phyloP scores from a whole-genome alignment of 2,329 filamentous ascomycete genomes.

The Dichotomopilus funicola region DNA sequence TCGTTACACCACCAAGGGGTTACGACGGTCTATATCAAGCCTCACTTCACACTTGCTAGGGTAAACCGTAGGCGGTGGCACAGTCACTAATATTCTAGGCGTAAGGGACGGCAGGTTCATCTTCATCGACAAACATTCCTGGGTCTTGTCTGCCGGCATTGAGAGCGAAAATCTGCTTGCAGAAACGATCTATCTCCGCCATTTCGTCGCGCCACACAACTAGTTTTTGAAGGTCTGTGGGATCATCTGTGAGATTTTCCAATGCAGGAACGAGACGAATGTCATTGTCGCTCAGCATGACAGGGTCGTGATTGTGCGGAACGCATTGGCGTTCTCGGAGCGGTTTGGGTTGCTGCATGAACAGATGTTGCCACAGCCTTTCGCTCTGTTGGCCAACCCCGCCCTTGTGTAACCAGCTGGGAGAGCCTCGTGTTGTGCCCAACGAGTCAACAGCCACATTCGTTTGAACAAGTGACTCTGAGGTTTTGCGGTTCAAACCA shows the following conservation, averaged over 20 bases:
- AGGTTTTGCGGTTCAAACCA: too few relatives aligned
- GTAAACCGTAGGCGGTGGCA: too few relatives aligned
- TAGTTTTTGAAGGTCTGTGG: conserved; percentile 24
- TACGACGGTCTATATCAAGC: too few relatives aligned
- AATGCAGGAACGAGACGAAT: background rate
- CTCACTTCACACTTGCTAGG: too few relatives aligned
- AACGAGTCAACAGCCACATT: too few relatives aligned
- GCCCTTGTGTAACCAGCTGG: too few relatives aligned
- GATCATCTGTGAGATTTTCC: background rate
- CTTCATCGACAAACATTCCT: conserved; percentile 4
- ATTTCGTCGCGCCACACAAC: conserved; percentile 30
- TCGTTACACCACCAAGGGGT: too few relatives aligned
- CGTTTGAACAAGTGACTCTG: too few relatives aligned
- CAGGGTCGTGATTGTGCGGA: background rate
- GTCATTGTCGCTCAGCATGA: conserved; percentile 1
- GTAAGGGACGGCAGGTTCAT: background rate
- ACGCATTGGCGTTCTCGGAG: background rate
- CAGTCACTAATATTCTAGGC: too few relatives aligned
- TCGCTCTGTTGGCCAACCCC: too few relatives aligned
- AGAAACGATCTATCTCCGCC: conserved; percentile 14
- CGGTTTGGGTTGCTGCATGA: background rate
- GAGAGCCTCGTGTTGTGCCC: too few relatives aligned
- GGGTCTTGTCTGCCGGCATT: conserved; percentile 4
- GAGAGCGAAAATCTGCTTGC: conserved; percentile 3
- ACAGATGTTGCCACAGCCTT: background rate